Percentiles rank a stretch among this genome's conserved stretches.
These are phyloP conservation scores for Chaetomiaceae sp. DNA, from an alignment of 2,329 filamentous ascomycete species.

Conservation along the genomic window DNA sequence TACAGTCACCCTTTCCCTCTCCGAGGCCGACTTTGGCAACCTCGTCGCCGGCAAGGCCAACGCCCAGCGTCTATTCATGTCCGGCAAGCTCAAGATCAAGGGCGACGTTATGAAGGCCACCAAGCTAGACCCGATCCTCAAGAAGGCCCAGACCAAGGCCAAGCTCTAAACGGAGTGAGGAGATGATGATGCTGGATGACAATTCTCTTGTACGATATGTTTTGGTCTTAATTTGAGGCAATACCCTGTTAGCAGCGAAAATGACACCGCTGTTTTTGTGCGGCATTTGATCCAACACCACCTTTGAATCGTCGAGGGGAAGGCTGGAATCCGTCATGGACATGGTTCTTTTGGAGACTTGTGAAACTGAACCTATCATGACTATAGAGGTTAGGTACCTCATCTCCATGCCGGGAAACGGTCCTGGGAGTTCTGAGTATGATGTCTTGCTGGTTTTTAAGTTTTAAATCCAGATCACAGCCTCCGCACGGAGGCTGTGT, in stretches of 20 bases:
- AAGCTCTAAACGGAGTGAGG: slow-evolving; percentile 70
- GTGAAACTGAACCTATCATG: too few species aligned
- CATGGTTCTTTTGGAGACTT: too few species aligned
- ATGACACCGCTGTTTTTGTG: not conserved
- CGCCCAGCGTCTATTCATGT: slow-evolving; percentile 94
- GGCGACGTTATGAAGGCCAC: slow-evolving; percentile 98
- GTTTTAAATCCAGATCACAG: too few species aligned
- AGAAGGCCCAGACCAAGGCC: slow-evolving; percentile 78
- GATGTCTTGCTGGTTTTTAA: too few species aligned
- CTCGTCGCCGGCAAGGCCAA: slow-evolving; percentile 85
- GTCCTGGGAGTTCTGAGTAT: too few species aligned
- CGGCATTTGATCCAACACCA: too few species aligned
- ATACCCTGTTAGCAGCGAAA: not conserved
- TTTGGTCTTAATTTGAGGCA: not conserved
- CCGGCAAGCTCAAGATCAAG: slow-evolving; percentile 97
- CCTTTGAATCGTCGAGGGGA: too few species aligned
- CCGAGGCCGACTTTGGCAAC: slow-evolving; percentile 80
- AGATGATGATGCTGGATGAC: slow-evolving; percentile 8
- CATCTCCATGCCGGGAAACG: too few species aligned
- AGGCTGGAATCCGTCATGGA: too few species aligned
- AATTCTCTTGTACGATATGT: slow-evolving; percentile 8
- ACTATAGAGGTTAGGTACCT: too few species aligned
- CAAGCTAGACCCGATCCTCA: slow-evolving; percentile 88
- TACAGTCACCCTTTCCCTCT: slow-evolving; percentile 77
- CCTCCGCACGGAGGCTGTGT: too few species aligned